Evolutionary conservation across 1,284 basidiomycete species (phyloP).

Genomic region (Cronartium ribicola): DNA sequence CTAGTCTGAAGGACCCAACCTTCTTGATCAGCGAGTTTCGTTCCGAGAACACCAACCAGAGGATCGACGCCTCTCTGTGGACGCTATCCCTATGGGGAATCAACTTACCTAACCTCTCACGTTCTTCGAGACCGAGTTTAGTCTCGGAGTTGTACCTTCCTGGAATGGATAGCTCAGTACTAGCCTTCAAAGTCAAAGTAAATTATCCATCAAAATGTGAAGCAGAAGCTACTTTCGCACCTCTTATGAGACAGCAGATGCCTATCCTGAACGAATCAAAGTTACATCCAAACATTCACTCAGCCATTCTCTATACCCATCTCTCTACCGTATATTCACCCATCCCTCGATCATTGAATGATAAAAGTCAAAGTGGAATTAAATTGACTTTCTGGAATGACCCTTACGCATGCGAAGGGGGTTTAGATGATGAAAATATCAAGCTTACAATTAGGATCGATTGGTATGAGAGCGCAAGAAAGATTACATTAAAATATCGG

Average conservation of each 20-base stretch:
- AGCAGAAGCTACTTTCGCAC: constrained; percentile 43
- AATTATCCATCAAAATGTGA: background rate
- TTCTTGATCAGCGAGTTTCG: constrained; percentile 27
- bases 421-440: constrained; percentile 51
- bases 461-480: constrained; percentile 64
- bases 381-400: constrained; percentile 47
- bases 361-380: constrained; percentile 29
- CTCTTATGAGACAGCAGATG: constrained; percentile 45
- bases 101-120: background rate
- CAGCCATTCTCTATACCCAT: constrained; percentile 46
- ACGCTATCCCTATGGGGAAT: background rate
- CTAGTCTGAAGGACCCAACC: background rate
- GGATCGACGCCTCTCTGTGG: background rate
- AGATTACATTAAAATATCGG: constrained; percentile 68
- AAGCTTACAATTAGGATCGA: constrained; percentile 61
- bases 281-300: constrained; percentile 45
- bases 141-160: constrained; percentile 43
- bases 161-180: constrained; percentile 14
- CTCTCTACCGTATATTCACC: constrained; percentile 46
- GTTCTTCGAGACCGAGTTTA: constrained; percentile 20
- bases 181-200: constrained; percentile 20
- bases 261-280: constrained; percentile 44
- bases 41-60: background rate
- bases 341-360: background rate
- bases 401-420: constrained; percentile 45